phyloP scores from a whole-genome alignment of 2,329 filamentous ascomycete genomes.

The Fusarium floridanum region DNA sequence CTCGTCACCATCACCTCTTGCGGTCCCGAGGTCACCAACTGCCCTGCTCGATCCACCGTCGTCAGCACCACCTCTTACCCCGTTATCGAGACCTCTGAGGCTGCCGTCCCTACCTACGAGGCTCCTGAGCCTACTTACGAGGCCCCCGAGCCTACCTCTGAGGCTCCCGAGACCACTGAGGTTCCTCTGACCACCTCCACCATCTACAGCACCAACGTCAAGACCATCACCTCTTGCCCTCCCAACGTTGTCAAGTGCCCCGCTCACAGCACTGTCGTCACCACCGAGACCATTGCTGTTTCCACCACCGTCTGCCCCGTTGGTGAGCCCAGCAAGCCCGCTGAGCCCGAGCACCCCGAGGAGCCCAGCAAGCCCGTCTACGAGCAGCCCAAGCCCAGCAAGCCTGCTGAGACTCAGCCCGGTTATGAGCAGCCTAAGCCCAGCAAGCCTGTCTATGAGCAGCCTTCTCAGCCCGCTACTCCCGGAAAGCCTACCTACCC shows the following conservation, averaged over 20 bases:
- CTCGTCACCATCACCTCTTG: conserved; percentile 73
- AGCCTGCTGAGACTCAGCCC: conserved; percentile 28
- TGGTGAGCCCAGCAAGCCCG: conserved; percentile 33
- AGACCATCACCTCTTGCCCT: conserved; percentile 73
- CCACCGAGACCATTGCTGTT: conserved; percentile 54
- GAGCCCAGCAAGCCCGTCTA: conserved; percentile 22
- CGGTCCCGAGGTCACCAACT: conserved; percentile 52
- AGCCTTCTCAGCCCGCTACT: conserved; percentile 12
- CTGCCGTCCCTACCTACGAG: conserved; percentile 52
- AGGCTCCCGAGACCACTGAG: conserved; percentile 29
- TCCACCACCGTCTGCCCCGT: conserved; percentile 58
- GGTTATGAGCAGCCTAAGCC: conserved; percentile 18
- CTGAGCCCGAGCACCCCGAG: conserved; percentile 15
- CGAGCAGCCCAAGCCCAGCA: conserved; percentile 13
- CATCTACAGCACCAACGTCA: conserved; percentile 69
- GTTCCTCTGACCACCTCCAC: conserved; percentile 63
- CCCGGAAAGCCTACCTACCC: conserved; percentile 23
- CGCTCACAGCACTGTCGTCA: conserved; percentile 52
- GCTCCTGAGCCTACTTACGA: conserved; percentile 44
- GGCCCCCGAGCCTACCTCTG: not conserved
- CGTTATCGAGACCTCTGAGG: conserved; percentile 38
- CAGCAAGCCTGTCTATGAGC: not conserved
- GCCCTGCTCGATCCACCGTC: conserved; percentile 42
- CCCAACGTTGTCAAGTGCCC: conserved; percentile 74
- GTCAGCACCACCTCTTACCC: conserved; percentile 39